A percentile compares a stretch with the other conserved stretches of the same genome.
Evolutionary conservation across 1,284 basidiomycete genomes (phyloP).

Genomic region (Singerocomus rubriflavus): DNA sequence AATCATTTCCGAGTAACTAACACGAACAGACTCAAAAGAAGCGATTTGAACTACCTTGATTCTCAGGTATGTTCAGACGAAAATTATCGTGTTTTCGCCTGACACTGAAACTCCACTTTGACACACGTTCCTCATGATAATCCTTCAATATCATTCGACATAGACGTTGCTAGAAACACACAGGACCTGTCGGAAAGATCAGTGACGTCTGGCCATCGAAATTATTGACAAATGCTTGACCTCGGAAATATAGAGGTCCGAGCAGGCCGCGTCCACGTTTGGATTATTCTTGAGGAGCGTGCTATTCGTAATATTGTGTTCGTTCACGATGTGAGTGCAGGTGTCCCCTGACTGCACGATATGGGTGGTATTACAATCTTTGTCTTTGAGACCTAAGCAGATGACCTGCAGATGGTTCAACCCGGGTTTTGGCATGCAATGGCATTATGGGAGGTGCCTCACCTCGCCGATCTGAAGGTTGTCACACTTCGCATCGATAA

Average conservation of each 20-base stretch:
- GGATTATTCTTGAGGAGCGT: constrained; percentile 55
- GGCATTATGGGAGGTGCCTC: neutral
- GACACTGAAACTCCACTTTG: neutral
- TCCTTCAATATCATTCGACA: constrained; percentile 11
- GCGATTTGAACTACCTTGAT: no score
- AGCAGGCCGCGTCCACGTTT: constrained; percentile 46
- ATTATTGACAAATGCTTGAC: constrained; percentile 9
- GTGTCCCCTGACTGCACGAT: constrained; percentile 39
- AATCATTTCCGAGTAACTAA: no score
- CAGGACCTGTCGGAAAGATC: constrained; percentile 20
- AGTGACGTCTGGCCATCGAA: neutral
- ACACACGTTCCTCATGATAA: neutral
- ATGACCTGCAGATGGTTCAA: constrained; percentile 22
- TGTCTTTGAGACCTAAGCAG: constrained; percentile 43
- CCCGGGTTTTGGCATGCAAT: neutral
- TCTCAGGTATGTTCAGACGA: neutral
- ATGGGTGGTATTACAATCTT: constrained; percentile 44
- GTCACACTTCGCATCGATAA: constrained; percentile 36
- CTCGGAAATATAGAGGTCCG: constrained; percentile 46
- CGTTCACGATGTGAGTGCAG: constrained; percentile 38
- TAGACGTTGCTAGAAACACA: constrained; percentile 26
- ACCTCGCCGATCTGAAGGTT: constrained; percentile 37
- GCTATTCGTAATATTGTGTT: constrained; percentile 35
- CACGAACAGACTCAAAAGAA: no score
- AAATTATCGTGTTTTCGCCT: neutral